These are phyloP conservation scores for Stephanodiscus triporus DNA, from an alignment of 108 stramenopile species.

Conservation along the genomic window DNA sequence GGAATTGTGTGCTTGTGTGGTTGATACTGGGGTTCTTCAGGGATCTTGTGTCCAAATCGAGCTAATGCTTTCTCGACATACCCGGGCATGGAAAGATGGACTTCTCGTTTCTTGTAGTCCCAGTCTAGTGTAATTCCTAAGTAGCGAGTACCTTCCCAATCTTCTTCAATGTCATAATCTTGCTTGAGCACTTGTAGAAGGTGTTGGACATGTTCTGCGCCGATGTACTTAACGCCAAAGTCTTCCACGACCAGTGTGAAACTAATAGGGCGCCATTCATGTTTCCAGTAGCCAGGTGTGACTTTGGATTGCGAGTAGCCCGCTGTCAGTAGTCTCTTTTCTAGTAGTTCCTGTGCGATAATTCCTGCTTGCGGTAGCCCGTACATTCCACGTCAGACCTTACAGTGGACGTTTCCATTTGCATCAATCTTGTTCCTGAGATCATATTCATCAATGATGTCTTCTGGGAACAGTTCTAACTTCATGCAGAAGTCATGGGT, in stretches of 20 bases:
- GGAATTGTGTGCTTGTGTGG: not conserved
- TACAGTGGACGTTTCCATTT: no score
- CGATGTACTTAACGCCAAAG: constrained; percentile 32
- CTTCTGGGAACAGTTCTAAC: no score
- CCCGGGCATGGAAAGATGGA: constrained; percentile 54
- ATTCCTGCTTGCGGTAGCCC: no score
- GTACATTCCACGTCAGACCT: no score
- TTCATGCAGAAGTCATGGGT: no score
- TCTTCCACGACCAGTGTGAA: constrained; percentile 59
- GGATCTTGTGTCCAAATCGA: not conserved
- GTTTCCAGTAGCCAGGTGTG: constrained; percentile 41
- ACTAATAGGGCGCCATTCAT: constrained; percentile 9
- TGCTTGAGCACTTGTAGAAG: constrained; percentile 26
- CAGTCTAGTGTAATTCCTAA: constrained; percentile 44
- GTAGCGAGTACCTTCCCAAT: constrained; percentile 35
- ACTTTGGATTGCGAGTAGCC: constrained; percentile 19
- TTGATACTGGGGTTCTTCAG: not conserved
- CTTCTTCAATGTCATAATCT: constrained; percentile 27
- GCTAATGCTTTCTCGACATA: constrained; percentile 29
- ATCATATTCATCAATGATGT: no score
- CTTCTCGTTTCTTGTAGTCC: constrained; percentile 43
- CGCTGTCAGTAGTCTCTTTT: not conserved
- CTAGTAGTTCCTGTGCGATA: constrained; percentile 32
- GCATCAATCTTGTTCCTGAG: no score
- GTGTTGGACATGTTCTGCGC: constrained; percentile 30